A percentile compares a stretch with the other conserved stretches of the same genome.
phyloP scores from a whole-genome alignment of 2,329 filamentous ascomycete genomes.

The Coleophoma crateriformis region DNA sequence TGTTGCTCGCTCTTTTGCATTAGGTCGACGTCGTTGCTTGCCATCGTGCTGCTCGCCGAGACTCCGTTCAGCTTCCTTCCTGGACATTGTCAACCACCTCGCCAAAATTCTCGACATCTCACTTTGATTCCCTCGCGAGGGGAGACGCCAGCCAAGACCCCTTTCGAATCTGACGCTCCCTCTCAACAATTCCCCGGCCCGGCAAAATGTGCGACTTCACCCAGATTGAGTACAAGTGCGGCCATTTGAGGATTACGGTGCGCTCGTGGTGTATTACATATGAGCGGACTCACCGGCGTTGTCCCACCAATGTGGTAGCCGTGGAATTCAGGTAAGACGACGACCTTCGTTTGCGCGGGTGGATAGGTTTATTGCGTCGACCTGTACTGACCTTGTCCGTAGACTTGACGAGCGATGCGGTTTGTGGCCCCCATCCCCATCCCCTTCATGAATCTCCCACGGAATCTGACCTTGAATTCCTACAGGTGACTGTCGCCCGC shows the following conservation, averaged over 20 bases:
- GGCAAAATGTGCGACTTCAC: slow-evolving; percentile 1
- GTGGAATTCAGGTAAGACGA: background rate
- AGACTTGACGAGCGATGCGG: slow-evolving; percentile 1
- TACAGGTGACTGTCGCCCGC: background rate
- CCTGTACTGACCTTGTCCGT: background rate
- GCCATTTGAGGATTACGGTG: background rate
- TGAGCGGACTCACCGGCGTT: background rate
- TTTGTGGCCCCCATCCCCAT: background rate
- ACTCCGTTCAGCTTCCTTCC: too few relatives aligned
- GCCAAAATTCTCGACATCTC: too few relatives aligned
- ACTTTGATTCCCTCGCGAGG: too few relatives aligned
- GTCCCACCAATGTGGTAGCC: background rate
- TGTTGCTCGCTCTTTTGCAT: too few relatives aligned
- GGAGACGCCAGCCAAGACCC: too few relatives aligned
- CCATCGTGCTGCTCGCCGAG: too few relatives aligned
- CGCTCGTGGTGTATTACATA: background rate
- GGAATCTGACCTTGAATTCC: background rate
- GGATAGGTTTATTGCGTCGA: background rate
- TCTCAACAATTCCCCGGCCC: background rate
- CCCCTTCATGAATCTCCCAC: background rate
- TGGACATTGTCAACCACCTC: too few relatives aligned
- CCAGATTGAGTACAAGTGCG: background rate
- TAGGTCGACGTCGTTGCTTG: too few relatives aligned
- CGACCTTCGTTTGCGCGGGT: background rate
- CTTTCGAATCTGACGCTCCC: too few relatives aligned